Percentiles rank a stretch among this genome's conserved stretches.
These are phyloP conservation scores for Volvariella volvacea DNA, from an alignment of 1,284 basidiomycete genomes.

Conservation along the genomic window DNA sequence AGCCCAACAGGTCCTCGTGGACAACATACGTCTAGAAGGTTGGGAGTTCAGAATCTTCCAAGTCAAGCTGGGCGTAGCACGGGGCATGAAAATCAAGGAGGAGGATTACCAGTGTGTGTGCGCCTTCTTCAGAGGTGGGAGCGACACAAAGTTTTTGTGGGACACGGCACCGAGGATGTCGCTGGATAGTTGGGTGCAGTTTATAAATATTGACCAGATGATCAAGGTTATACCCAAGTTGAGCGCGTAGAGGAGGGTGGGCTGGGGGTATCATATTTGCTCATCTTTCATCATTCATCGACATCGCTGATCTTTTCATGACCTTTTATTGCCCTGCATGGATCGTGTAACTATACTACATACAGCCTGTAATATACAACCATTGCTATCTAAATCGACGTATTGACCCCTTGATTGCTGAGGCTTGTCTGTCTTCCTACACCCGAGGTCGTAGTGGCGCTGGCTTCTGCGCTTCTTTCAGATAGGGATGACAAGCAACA, in stretches of 20 bases:
- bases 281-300: too few relatives aligned
- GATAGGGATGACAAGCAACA: too few relatives aligned
- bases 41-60: conserved; percentile 82
- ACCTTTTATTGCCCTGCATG: too few relatives aligned
- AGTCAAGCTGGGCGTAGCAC: conserved; percentile 60
- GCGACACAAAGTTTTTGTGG: conserved; percentile 64
- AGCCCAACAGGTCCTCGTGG: conserved; percentile 50
- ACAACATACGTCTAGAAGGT: conserved; percentile 58
- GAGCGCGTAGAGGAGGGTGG: conserved; percentile 39
- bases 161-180: conserved; percentile 47
- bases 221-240: conserved; percentile 70
- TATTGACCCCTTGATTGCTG: too few relatives aligned
- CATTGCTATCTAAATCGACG: too few relatives aligned
- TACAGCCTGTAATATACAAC: too few relatives aligned
- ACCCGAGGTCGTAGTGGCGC: too few relatives aligned
- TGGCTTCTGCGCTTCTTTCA: too few relatives aligned
- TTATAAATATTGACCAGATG: conserved; percentile 74
- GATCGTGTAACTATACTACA: too few relatives aligned
- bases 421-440: too few relatives aligned
- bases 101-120: conserved; percentile 69
- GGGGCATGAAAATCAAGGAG: conserved; percentile 43
- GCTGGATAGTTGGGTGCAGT: conserved; percentile 72
- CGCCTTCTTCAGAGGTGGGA: conserved; percentile 65
- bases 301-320: too few relatives aligned
- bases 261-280: too few relatives aligned